Conservation (phyloP, 192 early-diverging fungal species). For the Powellomyces hirtus region DNA sequence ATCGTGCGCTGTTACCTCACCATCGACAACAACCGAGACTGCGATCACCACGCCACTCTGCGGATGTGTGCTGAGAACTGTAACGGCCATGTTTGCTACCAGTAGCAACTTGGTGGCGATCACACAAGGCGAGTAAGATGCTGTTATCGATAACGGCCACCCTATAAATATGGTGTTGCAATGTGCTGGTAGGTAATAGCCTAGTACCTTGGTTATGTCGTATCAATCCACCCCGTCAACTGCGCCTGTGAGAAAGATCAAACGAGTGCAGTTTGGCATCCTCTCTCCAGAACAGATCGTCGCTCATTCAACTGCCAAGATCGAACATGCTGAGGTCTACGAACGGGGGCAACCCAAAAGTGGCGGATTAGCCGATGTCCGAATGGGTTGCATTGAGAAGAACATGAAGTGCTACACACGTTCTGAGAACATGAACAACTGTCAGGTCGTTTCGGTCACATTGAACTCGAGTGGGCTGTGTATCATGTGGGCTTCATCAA, state of each 20-base stretch:
- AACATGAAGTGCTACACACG: constrained; percentile 97
- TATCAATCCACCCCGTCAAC: too few relatives aligned
- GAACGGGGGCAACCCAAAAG: constrained; percentile 82
- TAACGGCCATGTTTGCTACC: too few relatives aligned
- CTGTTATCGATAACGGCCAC: too few relatives aligned
- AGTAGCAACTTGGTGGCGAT: too few relatives aligned
- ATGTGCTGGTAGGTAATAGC: too few relatives aligned
- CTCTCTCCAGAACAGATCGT: constrained; percentile 96
- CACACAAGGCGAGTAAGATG: too few relatives aligned
- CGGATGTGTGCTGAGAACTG: too few relatives aligned
- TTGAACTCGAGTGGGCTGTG: constrained; percentile 92
- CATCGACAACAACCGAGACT: too few relatives aligned
- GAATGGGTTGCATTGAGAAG: constrained; percentile 95
- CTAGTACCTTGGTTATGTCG: too few relatives aligned
- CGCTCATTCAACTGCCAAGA: constrained; percentile 92
- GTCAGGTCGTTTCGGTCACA: constrained; percentile 97
- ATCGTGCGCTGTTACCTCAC: too few relatives aligned
- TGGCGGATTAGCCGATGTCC: constrained; percentile 86
- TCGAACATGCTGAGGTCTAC: constrained; percentile 84
- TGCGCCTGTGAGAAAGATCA: constrained; percentile 78
- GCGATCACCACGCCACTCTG: too few relatives aligned
- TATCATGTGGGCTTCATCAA: constrained; percentile 93
- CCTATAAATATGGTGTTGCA: too few relatives aligned
- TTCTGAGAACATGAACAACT: constrained; percentile 89
- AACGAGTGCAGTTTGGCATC: constrained; percentile 93